These are phyloP conservation scores for Spergularia bocconei DNA, from an alignment of 148 eudicot genomes.

Conservation along the genomic window DNA sequence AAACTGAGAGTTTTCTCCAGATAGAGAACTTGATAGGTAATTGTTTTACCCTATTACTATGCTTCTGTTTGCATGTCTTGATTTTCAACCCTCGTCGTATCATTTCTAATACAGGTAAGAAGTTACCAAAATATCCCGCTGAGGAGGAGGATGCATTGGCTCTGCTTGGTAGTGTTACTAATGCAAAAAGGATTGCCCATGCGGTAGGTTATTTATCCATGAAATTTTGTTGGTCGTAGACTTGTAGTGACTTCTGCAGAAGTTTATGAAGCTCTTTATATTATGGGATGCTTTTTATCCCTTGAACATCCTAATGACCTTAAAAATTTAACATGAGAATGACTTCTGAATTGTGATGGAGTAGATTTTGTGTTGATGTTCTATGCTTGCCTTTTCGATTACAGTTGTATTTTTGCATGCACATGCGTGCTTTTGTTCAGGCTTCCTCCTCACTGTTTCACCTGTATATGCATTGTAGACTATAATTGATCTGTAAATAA, in stretches of 20 bases:
- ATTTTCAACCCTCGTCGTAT: neutral
- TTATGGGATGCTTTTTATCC: neutral
- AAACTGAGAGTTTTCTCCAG: conserved; percentile 67
- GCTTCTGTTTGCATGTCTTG: neutral
- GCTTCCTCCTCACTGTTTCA: no score
- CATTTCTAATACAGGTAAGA: conserved; percentile 47
- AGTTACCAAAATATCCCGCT: conserved; percentile 58
- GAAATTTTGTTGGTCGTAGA: neutral
- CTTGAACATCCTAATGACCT: neutral
- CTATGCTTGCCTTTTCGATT: no score
- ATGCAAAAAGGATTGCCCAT: conserved; percentile 65
- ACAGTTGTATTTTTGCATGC: no score
- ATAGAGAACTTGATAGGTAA: conserved; percentile 86
- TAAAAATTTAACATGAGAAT: neutral
- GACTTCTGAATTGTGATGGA: no score
- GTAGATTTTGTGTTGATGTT: no score
- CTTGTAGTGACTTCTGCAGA: neutral
- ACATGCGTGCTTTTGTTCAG: no score
- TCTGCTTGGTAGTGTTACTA: conserved; percentile 59
- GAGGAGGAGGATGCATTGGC: conserved; percentile 73
- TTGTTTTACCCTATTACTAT: neutral
- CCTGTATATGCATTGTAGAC: no score
- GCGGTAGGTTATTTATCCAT: conserved; percentile 41
- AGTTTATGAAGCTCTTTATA: neutral
- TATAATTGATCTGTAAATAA: no score